Conservation (phyloP, 2,329 filamentous ascomycete species). For the Alternaria viburni region DNA sequence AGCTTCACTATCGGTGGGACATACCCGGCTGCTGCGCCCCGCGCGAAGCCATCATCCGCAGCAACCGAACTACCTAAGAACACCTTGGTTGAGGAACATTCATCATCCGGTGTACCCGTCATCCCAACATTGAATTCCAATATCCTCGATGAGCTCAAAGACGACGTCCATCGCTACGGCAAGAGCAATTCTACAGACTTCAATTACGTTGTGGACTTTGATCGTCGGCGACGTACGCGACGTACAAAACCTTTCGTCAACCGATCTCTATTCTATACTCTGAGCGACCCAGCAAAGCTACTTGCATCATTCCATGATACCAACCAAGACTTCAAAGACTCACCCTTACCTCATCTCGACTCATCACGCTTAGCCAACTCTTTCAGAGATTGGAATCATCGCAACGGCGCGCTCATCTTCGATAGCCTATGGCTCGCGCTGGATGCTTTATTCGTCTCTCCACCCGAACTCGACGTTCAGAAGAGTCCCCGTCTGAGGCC, state of each 20-base stretch:
- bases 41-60: not conserved
- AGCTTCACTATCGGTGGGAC: constrained; percentile 22
- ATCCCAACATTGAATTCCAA: constrained; percentile 34
- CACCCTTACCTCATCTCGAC: constrained; percentile 45
- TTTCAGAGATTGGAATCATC: constrained; percentile 42
- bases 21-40: not conserved
- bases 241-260: constrained; percentile 34
- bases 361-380: constrained; percentile 35
- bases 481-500: constrained; percentile 30
- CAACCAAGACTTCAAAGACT: constrained; percentile 29
- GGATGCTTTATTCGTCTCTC: constrained; percentile 43
- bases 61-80: not conserved
- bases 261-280: constrained; percentile 42
- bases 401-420: constrained; percentile 45
- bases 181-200: constrained; percentile 17
- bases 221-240: constrained; percentile 18
- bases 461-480: constrained; percentile 39
- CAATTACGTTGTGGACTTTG: constrained; percentile 26
- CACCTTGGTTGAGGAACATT: not conserved
- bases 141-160: constrained; percentile 39
- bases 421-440: constrained; percentile 44
- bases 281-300: constrained; percentile 41
- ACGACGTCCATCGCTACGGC: constrained; percentile 23
- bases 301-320: constrained; percentile 44
- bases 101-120: constrained; percentile 20